Base-by-base conservation (phyloP, 306 rosid genomes). In the Quercus gilva region DNA sequence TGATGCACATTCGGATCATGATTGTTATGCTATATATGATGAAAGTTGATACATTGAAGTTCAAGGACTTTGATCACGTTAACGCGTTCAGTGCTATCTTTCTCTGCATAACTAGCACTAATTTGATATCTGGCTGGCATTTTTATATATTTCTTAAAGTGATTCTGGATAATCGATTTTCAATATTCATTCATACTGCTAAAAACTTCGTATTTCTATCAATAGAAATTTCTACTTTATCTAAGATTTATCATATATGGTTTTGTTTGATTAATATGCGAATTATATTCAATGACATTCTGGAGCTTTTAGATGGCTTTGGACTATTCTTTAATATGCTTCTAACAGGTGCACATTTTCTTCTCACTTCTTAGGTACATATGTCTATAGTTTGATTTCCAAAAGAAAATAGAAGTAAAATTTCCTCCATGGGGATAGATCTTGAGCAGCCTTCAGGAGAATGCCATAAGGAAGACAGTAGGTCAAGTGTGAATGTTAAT, bases 401-500 rank as follows among this genome's bases (percentile, higher is more conserved):
- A 35, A 52, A 67, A 58, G 60, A 31, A 69, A 25, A 20, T n/a
- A 41, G 56, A 68, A 74, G 31, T 81, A 69, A 71, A 12, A 17
- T 6, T 71, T 55, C 29, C 37, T 73, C 37, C 26, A 80, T 86
- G 85, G 79, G 73, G 55, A 80, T 77, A 74, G 78, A 86, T 69
- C 85, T 80, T 63, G 87, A 80, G 28, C 85, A 33, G 74, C 70
- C 79, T 63, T 84, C 75, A 6, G 84, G 87, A 56, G 82, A 82
- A 68, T 64, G 21, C 57, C 74, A 67, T 43, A 72, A 19, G 51
- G 78, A 79, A 65, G 78, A 28, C 59, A 33, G 25, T 61, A 60
- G 78, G 45, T 69, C 74, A 51, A 70, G 70, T 52, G 72, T 75
- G 80, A 65, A 76, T 76, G 67, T 43, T 1, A 58, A 19, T 74